Conservation (phyloP, 2,329 filamentous ascomycete species). For the Microsporum ferrugineum region DNA sequence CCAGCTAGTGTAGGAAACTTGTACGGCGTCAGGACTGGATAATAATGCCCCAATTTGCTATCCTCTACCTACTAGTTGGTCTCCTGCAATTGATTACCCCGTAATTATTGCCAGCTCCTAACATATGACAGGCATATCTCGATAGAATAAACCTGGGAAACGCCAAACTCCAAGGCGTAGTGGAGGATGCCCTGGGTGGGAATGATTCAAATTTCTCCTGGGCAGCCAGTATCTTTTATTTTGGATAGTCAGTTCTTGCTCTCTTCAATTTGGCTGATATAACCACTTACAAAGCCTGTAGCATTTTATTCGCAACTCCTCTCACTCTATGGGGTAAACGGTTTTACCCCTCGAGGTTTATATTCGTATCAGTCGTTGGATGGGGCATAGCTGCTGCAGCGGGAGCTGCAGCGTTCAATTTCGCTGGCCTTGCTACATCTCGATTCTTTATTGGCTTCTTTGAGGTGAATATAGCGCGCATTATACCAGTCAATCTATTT, state of each 20-base stretch:
- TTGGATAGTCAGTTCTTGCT: constrained; percentile 12
- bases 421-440: constrained; percentile 43
- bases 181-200: constrained; percentile 8
- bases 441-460: constrained; percentile 51
- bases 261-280: not conserved
- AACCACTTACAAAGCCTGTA: constrained; percentile 4
- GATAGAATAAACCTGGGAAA: constrained; percentile 14
- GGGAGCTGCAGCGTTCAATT: constrained; percentile 44
- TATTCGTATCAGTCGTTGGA: constrained; percentile 12
- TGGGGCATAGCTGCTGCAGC: constrained; percentile 48
- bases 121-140: constrained; percentile 10
- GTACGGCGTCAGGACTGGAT: constrained; percentile 13
- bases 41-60: constrained; percentile 13
- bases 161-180: constrained; percentile 12
- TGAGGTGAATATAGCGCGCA: constrained; percentile 23
- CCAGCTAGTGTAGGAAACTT: constrained; percentile 7
- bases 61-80: constrained; percentile 12
- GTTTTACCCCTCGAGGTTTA: constrained; percentile 13
- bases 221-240: constrained; percentile 14
- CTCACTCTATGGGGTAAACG: constrained; percentile 13
- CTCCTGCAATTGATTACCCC: not conserved
- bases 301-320: constrained; percentile 12
- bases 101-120: not conserved
- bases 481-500: not conserved
- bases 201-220: constrained; percentile 11